phyloP scores from a whole-genome alignment of 1,139 yeast species.

The Pichia sp. region DNA sequence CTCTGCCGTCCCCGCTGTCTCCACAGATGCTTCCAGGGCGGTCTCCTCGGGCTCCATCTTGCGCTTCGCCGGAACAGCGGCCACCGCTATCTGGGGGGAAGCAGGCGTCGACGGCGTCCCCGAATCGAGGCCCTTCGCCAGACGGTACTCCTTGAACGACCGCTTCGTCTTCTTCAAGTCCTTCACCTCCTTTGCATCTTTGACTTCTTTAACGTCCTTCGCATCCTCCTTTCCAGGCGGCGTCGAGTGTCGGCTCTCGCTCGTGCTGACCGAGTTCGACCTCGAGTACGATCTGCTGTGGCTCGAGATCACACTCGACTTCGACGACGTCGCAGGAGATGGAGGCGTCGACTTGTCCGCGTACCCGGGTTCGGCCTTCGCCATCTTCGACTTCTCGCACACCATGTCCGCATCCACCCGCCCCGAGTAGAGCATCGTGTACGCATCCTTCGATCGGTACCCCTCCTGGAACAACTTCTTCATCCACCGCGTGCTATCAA shows the following conservation, averaged over 20 bases:
- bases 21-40: background rate
- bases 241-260: slow-evolving; percentile 2
- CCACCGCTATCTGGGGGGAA: background rate
- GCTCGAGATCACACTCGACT: slow-evolving; percentile 4
- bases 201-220: background rate
- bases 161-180: slow-evolving; percentile 3
- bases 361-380: background rate
- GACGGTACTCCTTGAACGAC: slow-evolving; percentile 16
- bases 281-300: slow-evolving; percentile 7
- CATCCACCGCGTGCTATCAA: slow-evolving; percentile 4
- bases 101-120: slow-evolving; percentile 18
- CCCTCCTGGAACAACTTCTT: slow-evolving; percentile 11
- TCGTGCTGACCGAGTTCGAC: slow-evolving; percentile 2
- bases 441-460: slow-evolving; percentile 10
- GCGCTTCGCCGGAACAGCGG: background rate
- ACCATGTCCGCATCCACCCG: slow-evolving; percentile 6
- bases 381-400: background rate
- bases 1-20: background rate
- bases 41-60: background rate
- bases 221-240: background rate
- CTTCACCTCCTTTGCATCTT: background rate
- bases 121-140: slow-evolving; percentile 15
- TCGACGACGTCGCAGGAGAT: background rate
- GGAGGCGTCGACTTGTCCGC: background rate
- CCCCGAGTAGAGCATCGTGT: slow-evolving; percentile 15